Evolutionary conservation across 257 asterid species (phyloP).

Genomic region (Ilex asprella): DNA sequence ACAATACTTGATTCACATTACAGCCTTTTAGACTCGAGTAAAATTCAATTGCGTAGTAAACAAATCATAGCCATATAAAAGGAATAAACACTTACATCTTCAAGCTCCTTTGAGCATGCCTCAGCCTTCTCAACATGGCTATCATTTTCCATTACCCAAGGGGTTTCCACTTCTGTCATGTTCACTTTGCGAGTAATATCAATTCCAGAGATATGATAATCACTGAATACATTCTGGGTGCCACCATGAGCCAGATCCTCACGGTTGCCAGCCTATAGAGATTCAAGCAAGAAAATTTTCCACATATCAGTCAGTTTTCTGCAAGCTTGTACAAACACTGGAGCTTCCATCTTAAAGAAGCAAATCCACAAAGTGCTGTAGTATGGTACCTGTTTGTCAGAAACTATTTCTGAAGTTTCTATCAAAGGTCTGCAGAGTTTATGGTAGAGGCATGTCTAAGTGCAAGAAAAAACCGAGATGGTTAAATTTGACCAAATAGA

Average conservation of each 20-base stretch:
- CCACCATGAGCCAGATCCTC: constrained; percentile 24
- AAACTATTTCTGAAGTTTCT: constrained; percentile 35
- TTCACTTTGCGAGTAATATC: constrained; percentile 23
- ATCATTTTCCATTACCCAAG: constrained; percentile 35
- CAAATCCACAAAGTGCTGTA: constrained; percentile 4
- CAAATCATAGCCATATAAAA: constrained; percentile 1
- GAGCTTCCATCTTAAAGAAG: constrained; percentile 11
- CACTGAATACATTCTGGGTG: constrained; percentile 16
- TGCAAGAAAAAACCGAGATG: not conserved
- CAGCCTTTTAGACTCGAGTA: not conserved
- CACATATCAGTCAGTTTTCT: not conserved
- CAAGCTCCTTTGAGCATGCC: constrained; percentile 65
- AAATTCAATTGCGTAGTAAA: not conserved
- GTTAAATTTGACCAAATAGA: not conserved
- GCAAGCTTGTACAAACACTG: not conserved
- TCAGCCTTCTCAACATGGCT: constrained; percentile 62
- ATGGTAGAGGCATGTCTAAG: constrained; percentile 13
- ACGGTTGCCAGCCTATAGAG: constrained; percentile 33
- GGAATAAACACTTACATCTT: constrained; percentile 44
- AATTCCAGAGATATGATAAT: constrained; percentile 22
- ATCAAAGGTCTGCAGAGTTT: constrained; percentile 43
- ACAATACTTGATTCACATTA: not conserved
- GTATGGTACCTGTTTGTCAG: constrained; percentile 41
- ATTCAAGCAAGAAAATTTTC: constrained; percentile 5
- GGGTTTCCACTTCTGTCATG: constrained; percentile 34